These are phyloP conservation scores for Yarrowia deformans DNA, from an alignment of 805 yeast species.

Conservation along the genomic window DNA sequence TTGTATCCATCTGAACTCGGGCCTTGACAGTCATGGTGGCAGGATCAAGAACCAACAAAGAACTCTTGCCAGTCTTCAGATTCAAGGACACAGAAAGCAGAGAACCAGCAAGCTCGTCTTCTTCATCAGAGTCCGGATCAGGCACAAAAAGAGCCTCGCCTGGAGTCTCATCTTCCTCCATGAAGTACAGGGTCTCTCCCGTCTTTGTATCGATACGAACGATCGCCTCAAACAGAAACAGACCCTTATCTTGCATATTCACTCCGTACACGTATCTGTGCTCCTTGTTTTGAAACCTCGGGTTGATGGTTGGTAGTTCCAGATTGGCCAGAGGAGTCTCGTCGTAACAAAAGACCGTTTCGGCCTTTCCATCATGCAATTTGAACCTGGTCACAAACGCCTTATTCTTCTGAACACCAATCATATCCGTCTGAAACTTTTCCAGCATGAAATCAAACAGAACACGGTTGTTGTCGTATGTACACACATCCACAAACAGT, in stretches of 20 bases:
- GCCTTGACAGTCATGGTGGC: slow-evolving; percentile 12
- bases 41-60: slow-evolving; percentile 13
- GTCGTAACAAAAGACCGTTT: slow-evolving; percentile 1
- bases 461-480: slow-evolving; percentile 2
- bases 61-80: slow-evolving; percentile 1
- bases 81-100: slow-evolving; percentile 1
- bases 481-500: slow-evolving; percentile 16
- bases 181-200: slow-evolving; percentile 4
- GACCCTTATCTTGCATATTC: slow-evolving; percentile 25
- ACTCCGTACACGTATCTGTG: slow-evolving; percentile 24
- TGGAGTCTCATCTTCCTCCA: slow-evolving; percentile 19
- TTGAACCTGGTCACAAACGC: slow-evolving; percentile 25
- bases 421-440: slow-evolving; percentile 1
- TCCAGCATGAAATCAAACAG: slow-evolving; percentile 30
- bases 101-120: slow-evolving; percentile 8
- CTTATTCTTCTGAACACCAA: slow-evolving; percentile 4
- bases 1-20: slow-evolving; percentile 16
- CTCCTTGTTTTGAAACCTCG: neutral
- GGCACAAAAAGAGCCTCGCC: slow-evolving; percentile 34
- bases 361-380: neutral
- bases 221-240: slow-evolving; percentile 18
- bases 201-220: neutral
- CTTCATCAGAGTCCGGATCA: slow-evolving; percentile 9
- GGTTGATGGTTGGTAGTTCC: slow-evolving; percentile 22
- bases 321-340: slow-evolving; percentile 14